Evolutionary conservation across 306 rosid genomes (phyloP), one percentile per base, ranked within the genome.

Genomic region (Senna siamea): DNA sequence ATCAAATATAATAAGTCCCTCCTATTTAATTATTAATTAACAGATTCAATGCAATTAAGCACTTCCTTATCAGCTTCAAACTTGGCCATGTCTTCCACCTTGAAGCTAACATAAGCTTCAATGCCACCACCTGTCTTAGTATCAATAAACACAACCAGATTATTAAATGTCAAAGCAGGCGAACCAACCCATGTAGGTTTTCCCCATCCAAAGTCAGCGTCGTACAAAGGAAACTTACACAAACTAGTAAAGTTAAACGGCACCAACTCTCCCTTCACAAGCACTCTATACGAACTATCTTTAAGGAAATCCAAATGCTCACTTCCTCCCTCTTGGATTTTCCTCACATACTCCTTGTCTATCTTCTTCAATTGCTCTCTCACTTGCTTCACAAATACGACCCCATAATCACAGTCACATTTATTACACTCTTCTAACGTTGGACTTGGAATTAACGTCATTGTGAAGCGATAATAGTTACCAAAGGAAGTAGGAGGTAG

Each of bases 151-250:
- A 70, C 79, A 41, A 85, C 83, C 8, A 83, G 58, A 44, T 87
- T 85, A 47, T 85, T 75, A 53, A 81, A 87, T 41, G 78, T 73
- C 22, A 79, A 65, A 1, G 86, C 75, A 0, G 85, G 78, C 3
- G 83, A 77, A 0, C 84, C 85, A 0, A 87, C 88, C 89, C 87
- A 87, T 0, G 79, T 50, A 2, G 90, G 95, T 58, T 73, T 73
- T 0, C 92, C 95, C 88, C 84, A 85, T 5, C 95, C 92, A 70
- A 86, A 86, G 70, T 86, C 90, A 26, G 82, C 65, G 1, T 86
- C 90, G 10, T 86, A 86, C 74, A 86, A n/a, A 20, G 90, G 90
- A 20, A 86, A 73, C 69, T 81, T 69, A 53, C 90, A 84, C 48
- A 79, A 51, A 62, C 90, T 86, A 1, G 79, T 81, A 66, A 86